Conservation (phyloP, 176 grass and related monocot genomes). For the Avena sativa region DNA sequence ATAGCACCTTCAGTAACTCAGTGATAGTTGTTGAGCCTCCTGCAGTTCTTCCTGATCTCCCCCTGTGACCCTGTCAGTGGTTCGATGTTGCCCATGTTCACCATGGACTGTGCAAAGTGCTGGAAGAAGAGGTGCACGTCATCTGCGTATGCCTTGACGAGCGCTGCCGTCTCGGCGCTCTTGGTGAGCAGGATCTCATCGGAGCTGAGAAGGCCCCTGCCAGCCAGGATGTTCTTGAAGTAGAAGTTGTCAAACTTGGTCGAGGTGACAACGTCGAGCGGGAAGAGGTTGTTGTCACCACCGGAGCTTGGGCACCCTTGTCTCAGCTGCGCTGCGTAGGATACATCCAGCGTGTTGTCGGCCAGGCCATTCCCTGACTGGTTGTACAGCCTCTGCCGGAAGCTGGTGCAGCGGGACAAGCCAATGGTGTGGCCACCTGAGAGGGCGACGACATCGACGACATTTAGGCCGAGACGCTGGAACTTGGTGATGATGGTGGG, state of each 20-base stretch:
- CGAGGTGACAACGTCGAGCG: slow-evolving; percentile 60
- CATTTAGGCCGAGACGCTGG: slow-evolving; percentile 69
- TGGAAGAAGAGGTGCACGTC: slow-evolving; percentile 75
- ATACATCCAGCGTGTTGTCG: slow-evolving; percentile 62
- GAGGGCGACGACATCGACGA: slow-evolving; percentile 80
- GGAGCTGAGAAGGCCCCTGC: slow-evolving; percentile 85
- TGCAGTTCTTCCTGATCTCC: slow-evolving; percentile 93
- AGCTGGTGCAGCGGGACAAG: slow-evolving; percentile 76
- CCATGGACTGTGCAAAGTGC: slow-evolving; percentile 87
- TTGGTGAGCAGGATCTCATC: slow-evolving; percentile 79
- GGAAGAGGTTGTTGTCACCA: slow-evolving; percentile 86
- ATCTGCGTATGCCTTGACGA: slow-evolving; percentile 75
- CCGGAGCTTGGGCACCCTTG: slow-evolving; percentile 74
- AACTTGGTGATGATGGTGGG: slow-evolving; percentile 94
- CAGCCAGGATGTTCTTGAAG: slow-evolving; percentile 72
- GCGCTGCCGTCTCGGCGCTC: slow-evolving; percentile 55
- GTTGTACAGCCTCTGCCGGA: slow-evolving; percentile 95
- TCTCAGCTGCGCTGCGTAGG: slow-evolving; percentile 56
- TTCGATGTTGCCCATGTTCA: slow-evolving; percentile 88
- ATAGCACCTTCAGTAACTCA: slow-evolving; percentile 28
- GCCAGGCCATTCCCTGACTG: slow-evolving; percentile 72
- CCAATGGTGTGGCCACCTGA: slow-evolving; percentile 94
- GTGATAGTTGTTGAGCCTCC: slow-evolving; percentile 63
- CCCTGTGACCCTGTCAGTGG: slow-evolving; percentile 68
- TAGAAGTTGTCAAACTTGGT: slow-evolving; percentile 89